Conservation (phyloP, 1,284 basidiomycete species). For the Leccinum subatratum region DNA sequence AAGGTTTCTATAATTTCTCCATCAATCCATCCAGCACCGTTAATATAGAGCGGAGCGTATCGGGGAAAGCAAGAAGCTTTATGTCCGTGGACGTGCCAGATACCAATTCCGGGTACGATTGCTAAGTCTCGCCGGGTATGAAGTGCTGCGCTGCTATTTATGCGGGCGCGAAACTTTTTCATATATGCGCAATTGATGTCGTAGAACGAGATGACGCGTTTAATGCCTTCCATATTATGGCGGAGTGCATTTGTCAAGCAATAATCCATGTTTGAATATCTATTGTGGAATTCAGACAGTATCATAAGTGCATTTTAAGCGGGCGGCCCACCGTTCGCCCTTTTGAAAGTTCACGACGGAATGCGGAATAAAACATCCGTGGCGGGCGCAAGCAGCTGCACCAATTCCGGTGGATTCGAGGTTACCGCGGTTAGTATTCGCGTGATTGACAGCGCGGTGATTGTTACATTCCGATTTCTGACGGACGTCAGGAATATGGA, state of each 20-base stretch:
- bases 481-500: not conserved
- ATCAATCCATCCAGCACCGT: not conserved
- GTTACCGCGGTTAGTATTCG: conserved; percentile 1
- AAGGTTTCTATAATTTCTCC: not conserved
- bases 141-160: not conserved
- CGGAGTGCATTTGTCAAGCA: conserved; percentile 9
- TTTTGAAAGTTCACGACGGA: conserved; percentile 8
- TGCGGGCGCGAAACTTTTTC: not conserved
- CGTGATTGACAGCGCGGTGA: conserved; percentile 9
- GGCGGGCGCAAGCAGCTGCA: conserved; percentile 17
- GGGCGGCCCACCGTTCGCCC: conserved; percentile 6
- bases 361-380: conserved; percentile 19
- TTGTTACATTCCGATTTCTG: conserved; percentile 6
- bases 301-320: too few relatives aligned
- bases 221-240: not conserved
- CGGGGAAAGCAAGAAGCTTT: conserved; percentile 3
- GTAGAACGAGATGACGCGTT: conserved; percentile 1
- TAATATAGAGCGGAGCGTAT: conserved; percentile 1
- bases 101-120: conserved; percentile 8
- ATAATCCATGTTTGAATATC: conserved; percentile 23
- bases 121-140: not conserved
- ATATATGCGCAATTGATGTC: conserved; percentile 16
- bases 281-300: not conserved
- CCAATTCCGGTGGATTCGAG: conserved; percentile 16
- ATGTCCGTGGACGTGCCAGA: conserved; percentile 15